These are phyloP conservation scores for Trypanosoma scelopori DNA, from an alignment of 208 protist species.

Conservation along the genomic window DNA sequence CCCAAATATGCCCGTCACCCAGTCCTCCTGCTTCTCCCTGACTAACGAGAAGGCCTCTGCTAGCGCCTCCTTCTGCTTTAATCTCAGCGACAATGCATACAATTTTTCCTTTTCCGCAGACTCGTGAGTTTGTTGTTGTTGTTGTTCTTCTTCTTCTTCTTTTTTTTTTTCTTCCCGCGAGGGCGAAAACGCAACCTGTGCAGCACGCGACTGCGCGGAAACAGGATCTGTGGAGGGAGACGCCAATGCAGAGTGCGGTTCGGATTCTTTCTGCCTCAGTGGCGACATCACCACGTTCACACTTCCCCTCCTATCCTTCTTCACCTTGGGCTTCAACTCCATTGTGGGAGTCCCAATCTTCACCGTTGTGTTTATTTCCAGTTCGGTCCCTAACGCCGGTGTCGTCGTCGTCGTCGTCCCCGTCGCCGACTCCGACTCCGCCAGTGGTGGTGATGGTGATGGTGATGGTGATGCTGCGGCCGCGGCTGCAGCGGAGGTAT, in stretches of 20 bases:
- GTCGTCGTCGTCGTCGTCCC: no score
- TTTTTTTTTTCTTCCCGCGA: no score
- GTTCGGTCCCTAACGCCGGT: neutral
- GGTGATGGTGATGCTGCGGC: neutral
- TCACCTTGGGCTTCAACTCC: neutral
- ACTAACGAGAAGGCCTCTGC: slow-evolving; percentile 10
- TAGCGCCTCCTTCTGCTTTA: neutral
- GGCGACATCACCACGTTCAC: neutral
- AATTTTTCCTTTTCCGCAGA: neutral
- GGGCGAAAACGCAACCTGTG: neutral
- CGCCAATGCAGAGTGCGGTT: no score
- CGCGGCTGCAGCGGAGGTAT: neutral
- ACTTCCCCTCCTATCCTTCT: neutral
- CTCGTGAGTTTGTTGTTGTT: neutral
- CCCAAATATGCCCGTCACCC: slow-evolving; percentile 73
- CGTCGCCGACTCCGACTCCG: neutral
- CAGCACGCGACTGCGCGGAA: neutral
- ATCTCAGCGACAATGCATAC: neutral
- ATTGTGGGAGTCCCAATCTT: neutral
- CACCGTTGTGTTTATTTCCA: neutral
- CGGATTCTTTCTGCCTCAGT: no score
- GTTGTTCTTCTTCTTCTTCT: no score
- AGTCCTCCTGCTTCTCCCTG: slow-evolving; percentile 32
- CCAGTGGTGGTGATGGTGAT: neutral
- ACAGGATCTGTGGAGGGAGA: neutral